Evolutionary conservation across 2,329 filamentous ascomycete species (phyloP), one percentile per base, ranked within the genome.

Genomic region (Chlorencoelia australis): DNA sequence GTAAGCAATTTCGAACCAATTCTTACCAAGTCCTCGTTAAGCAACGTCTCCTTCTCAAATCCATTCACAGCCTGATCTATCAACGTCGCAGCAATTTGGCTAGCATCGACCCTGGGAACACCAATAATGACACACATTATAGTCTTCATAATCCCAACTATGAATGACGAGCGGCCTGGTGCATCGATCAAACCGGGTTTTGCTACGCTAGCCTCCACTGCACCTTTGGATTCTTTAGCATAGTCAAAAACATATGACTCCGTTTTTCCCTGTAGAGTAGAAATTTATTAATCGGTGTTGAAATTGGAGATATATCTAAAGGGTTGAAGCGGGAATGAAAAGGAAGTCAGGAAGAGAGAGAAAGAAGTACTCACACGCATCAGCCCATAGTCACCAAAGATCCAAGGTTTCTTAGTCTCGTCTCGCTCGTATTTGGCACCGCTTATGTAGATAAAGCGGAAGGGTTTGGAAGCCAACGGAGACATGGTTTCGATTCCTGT

Each of bases 361-460:
- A 6, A 16, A 19, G 33, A 10, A 20, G 4, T n/a, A 49, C 60
- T 44, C 53, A 69, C 69, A n/a, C 70, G 51, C 60, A 73, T 60
- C 7, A 64, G 37, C 6, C 33, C 43, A 38, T 71, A 73, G 26
- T 68, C 54, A 0, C 49, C 47, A 18, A 61, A 45, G 6, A 60
- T 45, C 40, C 42, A 48, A 2, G 59, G 62, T 34, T 53, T 65
- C 49, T 68, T 64, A 9, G 47, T 59, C 14, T 56, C 64, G 30
- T 73, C 69, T 1, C 66, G 59, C 43, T 63, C 60, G 2, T 59
- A 57, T 1, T 49, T 53, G 2, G 53, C 45, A 2, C 68, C 71
- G 43, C 68, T 73, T 41, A 67, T 58, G 46, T 70, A 71, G 2
- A 70, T 33, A 40, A 70, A 71, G 1, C 61, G 61, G 21, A 70